Conservation (phyloP, 108 stramenopile species). For the Thalassiosira profunda region DNA sequence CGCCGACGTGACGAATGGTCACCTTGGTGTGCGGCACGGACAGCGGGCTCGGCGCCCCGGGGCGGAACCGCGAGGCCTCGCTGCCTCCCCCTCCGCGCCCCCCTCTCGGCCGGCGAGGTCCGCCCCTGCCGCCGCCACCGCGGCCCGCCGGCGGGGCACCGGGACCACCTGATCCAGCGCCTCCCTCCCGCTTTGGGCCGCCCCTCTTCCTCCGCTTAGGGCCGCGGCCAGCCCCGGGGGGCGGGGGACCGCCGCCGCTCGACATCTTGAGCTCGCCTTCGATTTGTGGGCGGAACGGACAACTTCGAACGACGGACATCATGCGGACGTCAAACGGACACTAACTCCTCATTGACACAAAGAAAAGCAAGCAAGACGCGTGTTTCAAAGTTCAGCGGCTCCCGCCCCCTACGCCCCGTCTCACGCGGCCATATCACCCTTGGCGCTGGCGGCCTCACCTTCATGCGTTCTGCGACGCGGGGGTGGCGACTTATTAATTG, state of each 20-base stretch:
- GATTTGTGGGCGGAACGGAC: too few species aligned
- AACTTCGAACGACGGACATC: too few species aligned
- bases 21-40: slow-evolving; percentile 51
- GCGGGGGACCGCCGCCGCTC: not conserved
- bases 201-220: not conserved
- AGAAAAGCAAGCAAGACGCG: too few species aligned
- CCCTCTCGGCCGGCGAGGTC: slow-evolving; percentile 8
- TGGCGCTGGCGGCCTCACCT: too few species aligned
- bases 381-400: too few species aligned
- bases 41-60: slow-evolving; percentile 28
- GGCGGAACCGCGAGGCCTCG: not conserved
- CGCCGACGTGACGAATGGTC: slow-evolving; percentile 40
- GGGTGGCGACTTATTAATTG: too few species aligned
- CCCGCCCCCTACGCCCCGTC: too few species aligned
- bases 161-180: not conserved
- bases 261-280: too few species aligned
- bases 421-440: too few species aligned
- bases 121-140: slow-evolving; percentile 11
- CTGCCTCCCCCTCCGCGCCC: slow-evolving; percentile 12
- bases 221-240: slow-evolving; percentile 4
- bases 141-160: not conserved
- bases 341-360: too few species aligned
- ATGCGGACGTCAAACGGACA: too few species aligned
- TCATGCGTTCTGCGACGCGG: too few species aligned
- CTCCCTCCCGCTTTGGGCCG: slow-evolving; percentile 4